Conservation (phyloP, 169 alveolate genomes). For the Plasmodium relictum region DNA sequence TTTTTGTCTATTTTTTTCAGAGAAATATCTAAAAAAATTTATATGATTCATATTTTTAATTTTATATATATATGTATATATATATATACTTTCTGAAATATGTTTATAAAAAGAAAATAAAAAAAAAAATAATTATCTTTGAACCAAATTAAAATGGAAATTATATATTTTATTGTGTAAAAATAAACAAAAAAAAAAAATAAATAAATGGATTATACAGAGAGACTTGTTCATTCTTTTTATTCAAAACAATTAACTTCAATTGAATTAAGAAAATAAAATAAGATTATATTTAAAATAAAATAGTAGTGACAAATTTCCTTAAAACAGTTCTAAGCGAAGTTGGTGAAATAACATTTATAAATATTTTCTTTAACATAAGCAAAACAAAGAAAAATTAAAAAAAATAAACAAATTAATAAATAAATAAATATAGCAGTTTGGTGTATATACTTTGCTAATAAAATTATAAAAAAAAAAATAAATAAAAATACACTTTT, state of each 20-base stretch:
- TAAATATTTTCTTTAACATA: background rate
- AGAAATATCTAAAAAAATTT: conserved; percentile 55
- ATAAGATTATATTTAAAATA: too few relatives aligned
- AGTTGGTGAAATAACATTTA: conserved; percentile 7
- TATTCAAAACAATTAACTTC: too few relatives aligned
- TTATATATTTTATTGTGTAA: too few relatives aligned
- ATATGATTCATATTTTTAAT: conserved; percentile 29
- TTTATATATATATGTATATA: conserved; percentile 4
- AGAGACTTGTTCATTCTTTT: too few relatives aligned
- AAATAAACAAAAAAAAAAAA: too few relatives aligned
- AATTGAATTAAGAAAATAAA: too few relatives aligned
- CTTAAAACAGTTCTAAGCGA: background rate
- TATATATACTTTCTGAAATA: background rate
- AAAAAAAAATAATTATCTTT: background rate
- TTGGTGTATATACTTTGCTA: conserved; percentile 3
- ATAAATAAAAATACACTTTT: background rate
- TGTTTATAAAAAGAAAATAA: too few relatives aligned
- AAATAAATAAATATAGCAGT: background rate
- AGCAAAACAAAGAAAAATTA: background rate
- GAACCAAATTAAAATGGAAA: too few relatives aligned
- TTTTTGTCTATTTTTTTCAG: conserved; percentile 47
- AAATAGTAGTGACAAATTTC: too few relatives aligned
- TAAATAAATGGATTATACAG: too few relatives aligned
- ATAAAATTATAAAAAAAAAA: background rate
- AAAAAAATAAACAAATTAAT: background rate